Percentiles rank a stretch among this genome's conserved stretches.
Evolutionary conservation across 108 stramenopile genomes (phyloP).

Genomic region (Fistulifera solaris): DNA sequence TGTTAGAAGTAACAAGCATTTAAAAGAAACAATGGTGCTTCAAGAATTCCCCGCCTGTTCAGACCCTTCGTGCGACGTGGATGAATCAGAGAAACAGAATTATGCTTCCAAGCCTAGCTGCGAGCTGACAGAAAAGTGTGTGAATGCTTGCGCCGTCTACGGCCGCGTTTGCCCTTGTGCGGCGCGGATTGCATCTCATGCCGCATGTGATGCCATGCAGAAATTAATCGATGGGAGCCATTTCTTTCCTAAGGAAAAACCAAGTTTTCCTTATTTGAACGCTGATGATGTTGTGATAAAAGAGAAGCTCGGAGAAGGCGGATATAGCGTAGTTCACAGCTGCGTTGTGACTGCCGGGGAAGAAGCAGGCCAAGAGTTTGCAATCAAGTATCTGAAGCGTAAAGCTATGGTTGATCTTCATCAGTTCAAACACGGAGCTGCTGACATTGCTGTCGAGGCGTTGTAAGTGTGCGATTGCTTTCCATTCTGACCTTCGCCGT

Average conservation of each 20-base stretch:
- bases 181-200: slow-evolving; percentile 19
- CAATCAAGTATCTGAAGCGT: slow-evolving; percentile 12
- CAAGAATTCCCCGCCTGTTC: no score
- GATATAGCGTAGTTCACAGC: slow-evolving; percentile 1
- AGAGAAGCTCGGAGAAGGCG: slow-evolving; percentile 8
- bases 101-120: no score
- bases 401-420: slow-evolving; percentile 9
- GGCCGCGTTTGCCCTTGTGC: slow-evolving; percentile 35
- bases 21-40: no score
- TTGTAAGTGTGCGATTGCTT: neutral
- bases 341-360: slow-evolving; percentile 1
- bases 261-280: neutral
- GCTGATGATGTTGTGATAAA: slow-evolving; percentile 7
- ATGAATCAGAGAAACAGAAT: no score
- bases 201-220: slow-evolving; percentile 20
- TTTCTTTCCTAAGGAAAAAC: slow-evolving; percentile 19
- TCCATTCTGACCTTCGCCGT: no score
- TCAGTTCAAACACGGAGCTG: slow-evolving; percentile 12
- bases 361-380: slow-evolving; percentile 4
- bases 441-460: slow-evolving; percentile 13
- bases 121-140: slow-evolving; percentile 4
- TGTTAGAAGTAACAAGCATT: no score
- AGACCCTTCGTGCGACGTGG: no score
- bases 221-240: slow-evolving; percentile 10
- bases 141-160: slow-evolving; percentile 20